These are phyloP conservation scores for Nannochloropsis salina DNA, from an alignment of 108 stramenopile species.

Conservation along the genomic window DNA sequence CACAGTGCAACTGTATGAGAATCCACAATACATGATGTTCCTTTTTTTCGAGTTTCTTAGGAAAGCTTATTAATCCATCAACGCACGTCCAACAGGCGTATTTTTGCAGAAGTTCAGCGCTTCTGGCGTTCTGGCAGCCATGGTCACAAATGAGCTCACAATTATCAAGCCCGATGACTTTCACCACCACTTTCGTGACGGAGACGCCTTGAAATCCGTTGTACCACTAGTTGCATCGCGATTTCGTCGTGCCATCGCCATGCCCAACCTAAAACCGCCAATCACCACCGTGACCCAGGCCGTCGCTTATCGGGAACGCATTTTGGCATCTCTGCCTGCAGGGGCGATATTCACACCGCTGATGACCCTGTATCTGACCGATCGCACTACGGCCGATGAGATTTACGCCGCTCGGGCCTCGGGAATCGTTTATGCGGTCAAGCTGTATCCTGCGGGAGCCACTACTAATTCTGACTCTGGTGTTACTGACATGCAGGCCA, in stretches of 20 bases:
- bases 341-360: conserved; percentile 66
- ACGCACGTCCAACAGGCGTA: no score
- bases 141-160: conserved; percentile 9
- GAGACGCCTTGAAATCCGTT: conserved; percentile 46
- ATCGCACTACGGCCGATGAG: conserved; percentile 86
- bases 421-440: conserved; percentile 72
- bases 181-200: conserved; percentile 94
- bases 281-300: conserved; percentile 80
- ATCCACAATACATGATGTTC: no score
- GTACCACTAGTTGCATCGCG: conserved; percentile 61
- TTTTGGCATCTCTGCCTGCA: conserved; percentile 58
- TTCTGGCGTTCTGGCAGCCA: not conserved
- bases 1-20: no score
- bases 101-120: no score
- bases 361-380: conserved; percentile 96
- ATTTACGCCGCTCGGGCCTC: conserved; percentile 71
- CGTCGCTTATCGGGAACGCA: conserved; percentile 72
- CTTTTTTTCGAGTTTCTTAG: no score
- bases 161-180: conserved; percentile 81
- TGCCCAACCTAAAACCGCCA: conserved; percentile 98
- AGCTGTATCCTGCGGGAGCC: conserved; percentile 98
- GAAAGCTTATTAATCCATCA: no score
- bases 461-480: conserved; percentile 95
- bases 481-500: conserved; percentile 78
- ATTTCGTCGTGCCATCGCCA: conserved; percentile 74